phyloP scores from a whole-genome alignment of 495 filamentous ascomycete species.

The Niebla homalea region DNA sequence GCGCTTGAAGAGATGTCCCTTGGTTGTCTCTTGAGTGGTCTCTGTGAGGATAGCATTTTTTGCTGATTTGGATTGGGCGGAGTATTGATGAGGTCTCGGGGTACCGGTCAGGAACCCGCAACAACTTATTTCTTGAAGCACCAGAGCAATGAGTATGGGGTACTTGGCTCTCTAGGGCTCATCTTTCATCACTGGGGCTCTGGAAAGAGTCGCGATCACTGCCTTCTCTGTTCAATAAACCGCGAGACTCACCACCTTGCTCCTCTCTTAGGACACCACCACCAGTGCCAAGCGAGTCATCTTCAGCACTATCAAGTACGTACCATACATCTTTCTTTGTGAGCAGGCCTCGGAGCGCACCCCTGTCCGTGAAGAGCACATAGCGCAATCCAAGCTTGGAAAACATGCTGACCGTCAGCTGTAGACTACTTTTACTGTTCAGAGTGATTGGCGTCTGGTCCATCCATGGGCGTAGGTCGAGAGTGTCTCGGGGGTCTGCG shows the following conservation, averaged over 20 bases:
- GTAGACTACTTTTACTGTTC: conserved; percentile 55
- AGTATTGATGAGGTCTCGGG: no score
- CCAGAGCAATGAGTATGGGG: no score
- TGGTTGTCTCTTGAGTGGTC: no score
- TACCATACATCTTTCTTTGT: conserved; percentile 99
- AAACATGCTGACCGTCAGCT: conserved; percentile 80
- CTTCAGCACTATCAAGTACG: conserved; percentile 69
- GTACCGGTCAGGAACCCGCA: no score
- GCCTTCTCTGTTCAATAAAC: conserved; percentile 33
- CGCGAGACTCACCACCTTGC: conserved; percentile 35
- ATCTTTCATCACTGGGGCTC: conserved; percentile 26
- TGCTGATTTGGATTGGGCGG: no score
- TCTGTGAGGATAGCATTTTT: no score
- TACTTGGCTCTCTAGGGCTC: neutral
- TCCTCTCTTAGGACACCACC: conserved; percentile 26
- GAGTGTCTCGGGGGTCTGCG: conserved; percentile 59
- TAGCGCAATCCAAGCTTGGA: conserved; percentile 86
- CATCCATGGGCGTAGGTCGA: conserved; percentile 94
- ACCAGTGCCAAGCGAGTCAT: conserved; percentile 25
- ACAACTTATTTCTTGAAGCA: no score
- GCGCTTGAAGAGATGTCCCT: no score
- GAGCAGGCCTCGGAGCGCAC: conserved; percentile 67
- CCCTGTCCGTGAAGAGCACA: conserved; percentile 73
- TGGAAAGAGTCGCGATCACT: conserved; percentile 24
- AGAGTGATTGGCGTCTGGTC: conserved; percentile 94